These are phyloP conservation scores for Trametes cinnabarina DNA, from an alignment of 768 basidiomycete genomes.

Conservation along the genomic window DNA sequence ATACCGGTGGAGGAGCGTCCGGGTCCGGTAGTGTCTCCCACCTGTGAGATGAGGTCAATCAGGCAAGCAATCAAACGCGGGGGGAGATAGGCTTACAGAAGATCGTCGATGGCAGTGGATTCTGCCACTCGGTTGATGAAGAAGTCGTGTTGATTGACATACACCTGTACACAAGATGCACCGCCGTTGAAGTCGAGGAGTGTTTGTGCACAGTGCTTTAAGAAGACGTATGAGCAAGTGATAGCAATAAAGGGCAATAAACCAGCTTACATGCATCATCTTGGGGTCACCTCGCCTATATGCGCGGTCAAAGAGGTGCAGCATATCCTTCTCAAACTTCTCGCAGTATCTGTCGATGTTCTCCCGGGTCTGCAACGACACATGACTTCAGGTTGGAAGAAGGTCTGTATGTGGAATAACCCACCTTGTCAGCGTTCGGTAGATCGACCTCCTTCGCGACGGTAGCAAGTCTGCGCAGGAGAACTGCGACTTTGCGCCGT, in stretches of 20 bases:
- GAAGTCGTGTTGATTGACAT: constrained; percentile 99
- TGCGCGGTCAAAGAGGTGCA: constrained; percentile 91
- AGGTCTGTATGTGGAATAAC: not conserved
- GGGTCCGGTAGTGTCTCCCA: constrained; percentile 85
- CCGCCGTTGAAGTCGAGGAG: constrained; percentile 98
- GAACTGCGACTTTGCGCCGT: constrained; percentile 81
- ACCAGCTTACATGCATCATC: constrained; percentile 88
- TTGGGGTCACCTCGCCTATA: constrained; percentile 97
- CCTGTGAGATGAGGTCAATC: constrained; percentile 38
- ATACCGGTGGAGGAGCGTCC: constrained; percentile 68
- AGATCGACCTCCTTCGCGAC: constrained; percentile 94
- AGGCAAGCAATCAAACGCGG: not conserved
- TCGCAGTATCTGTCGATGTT: constrained; percentile 97
- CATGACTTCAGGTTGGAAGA: not conserved
- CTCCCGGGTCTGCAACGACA: constrained; percentile 66
- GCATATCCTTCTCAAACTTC: constrained; percentile 98
- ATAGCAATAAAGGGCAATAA: constrained; percentile 8
- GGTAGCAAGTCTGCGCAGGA: constrained; percentile 78
- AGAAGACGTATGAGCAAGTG: constrained; percentile 6
- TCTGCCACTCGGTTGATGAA: constrained; percentile 92
- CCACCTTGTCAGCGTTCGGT: constrained; percentile 75
- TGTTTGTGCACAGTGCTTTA: constrained; percentile 96
- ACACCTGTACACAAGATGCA: constrained; percentile 93
- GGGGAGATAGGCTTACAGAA: constrained; percentile 44
- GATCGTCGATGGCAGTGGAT: constrained; percentile 51